Percentiles rank a stretch among this genome's conserved stretches.
Evolutionary conservation across 2,329 filamentous ascomycete genomes (phyloP).

Genomic region (Magnaporthiopsis poae): DNA sequence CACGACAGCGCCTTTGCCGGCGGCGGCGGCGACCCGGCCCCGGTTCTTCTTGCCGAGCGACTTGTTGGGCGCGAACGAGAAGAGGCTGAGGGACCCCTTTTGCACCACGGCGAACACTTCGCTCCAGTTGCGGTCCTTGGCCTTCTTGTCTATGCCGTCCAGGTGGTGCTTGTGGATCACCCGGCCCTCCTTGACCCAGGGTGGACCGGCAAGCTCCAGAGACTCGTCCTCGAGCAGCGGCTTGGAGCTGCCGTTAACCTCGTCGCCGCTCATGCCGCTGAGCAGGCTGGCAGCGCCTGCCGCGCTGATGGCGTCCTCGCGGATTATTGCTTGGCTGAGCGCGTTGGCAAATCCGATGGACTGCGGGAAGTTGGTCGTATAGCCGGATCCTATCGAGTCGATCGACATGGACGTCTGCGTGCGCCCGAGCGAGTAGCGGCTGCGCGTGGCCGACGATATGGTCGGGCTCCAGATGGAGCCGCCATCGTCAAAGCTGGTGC

Average conservation of each 20-base stretch:
- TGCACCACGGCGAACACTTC: conserved; percentile 95
- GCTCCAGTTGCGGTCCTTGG: conserved; percentile 87
- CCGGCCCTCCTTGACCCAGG: conserved; percentile 95
- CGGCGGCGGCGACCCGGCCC: conserved; percentile 22
- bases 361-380: conserved; percentile 69
- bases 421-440: conserved; percentile 82
- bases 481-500: conserved; percentile 86
- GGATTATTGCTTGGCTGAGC: conserved; percentile 89
- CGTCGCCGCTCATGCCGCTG: conserved; percentile 32
- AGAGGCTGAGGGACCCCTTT: conserved; percentile 85
- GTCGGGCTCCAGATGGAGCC: conserved; percentile 83
- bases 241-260: conserved; percentile 25
- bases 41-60: conserved; percentile 60
- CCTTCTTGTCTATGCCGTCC: conserved; percentile 79
- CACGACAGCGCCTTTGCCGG: conserved; percentile 36
- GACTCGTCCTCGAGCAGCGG: conserved; percentile 84
- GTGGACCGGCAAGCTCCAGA: conserved; percentile 82
- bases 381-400: conserved; percentile 73
- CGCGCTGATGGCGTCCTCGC: conserved; percentile 56
- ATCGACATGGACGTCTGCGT: conserved; percentile 87
- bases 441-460: conserved; percentile 84
- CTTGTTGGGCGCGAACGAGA: conserved; percentile 81
- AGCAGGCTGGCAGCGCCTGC: conserved; percentile 21
- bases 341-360: conserved; percentile 97
- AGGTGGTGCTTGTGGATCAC: conserved; percentile 94